A percentile compares a stretch with the other conserved stretches of the same genome.
Evolutionary conservation across 495 filamentous ascomycete species (phyloP).

Genomic region (Tuber magnatum): DNA sequence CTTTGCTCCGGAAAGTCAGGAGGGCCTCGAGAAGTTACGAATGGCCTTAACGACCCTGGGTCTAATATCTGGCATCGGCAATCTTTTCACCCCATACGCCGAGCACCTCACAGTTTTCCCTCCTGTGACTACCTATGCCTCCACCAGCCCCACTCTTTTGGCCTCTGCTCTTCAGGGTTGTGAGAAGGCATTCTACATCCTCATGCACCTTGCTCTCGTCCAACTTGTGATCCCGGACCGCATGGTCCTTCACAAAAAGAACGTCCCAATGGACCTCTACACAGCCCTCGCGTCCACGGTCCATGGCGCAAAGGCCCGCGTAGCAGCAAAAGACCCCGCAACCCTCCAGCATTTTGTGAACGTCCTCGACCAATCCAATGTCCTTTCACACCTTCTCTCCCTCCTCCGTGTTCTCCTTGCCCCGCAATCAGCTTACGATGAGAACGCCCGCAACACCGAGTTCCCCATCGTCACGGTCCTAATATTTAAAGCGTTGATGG

Average conservation of each 20-base stretch:
- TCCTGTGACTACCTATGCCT: slow-evolving; percentile 14
- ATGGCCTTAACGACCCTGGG: slow-evolving; percentile 31
- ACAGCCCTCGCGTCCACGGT: slow-evolving; percentile 34
- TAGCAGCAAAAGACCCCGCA: slow-evolving; percentile 12
- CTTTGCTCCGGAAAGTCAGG: slow-evolving; percentile 24
- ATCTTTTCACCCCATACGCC: slow-evolving; percentile 31
- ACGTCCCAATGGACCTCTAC: slow-evolving; percentile 35
- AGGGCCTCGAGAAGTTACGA: slow-evolving; percentile 25
- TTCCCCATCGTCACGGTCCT: slow-evolving; percentile 34
- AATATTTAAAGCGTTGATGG: slow-evolving; percentile 39
- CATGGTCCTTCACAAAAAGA: slow-evolving; percentile 33
- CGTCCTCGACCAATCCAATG: slow-evolving; percentile 27
- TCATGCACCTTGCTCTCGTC: slow-evolving; percentile 35
- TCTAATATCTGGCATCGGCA: slow-evolving; percentile 33
- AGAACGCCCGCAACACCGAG: slow-evolving; percentile 32
- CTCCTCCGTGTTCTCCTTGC: slow-evolving; percentile 31
- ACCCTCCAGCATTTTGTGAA: slow-evolving; percentile 23
- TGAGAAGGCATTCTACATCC: slow-evolving; percentile 34
- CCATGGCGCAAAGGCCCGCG: slow-evolving; percentile 32
- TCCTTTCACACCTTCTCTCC: slow-evolving; percentile 27
- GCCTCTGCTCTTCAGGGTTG: slow-evolving; percentile 32
- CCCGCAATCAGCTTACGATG: slow-evolving; percentile 25
- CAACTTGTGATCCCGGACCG: slow-evolving; percentile 36
- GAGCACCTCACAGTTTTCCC: slow-evolving; percentile 11
- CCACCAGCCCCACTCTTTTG: slow-evolving; percentile 18